phyloP scores from a whole-genome alignment of 257 asterid genomes.

The Scutellaria minor region DNA sequence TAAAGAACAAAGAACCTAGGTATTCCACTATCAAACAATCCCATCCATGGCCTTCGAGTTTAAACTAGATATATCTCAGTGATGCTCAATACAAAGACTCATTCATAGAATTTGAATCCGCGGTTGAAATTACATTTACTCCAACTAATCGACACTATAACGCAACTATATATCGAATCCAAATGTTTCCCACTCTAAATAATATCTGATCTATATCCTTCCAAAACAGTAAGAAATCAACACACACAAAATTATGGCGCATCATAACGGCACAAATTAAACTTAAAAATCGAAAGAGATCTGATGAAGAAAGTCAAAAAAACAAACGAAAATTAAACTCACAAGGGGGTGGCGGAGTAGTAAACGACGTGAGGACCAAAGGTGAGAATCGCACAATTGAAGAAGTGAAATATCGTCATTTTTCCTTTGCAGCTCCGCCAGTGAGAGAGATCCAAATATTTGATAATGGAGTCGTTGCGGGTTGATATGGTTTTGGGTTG shows the following conservation, averaged over 20 bases:
- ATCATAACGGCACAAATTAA: background rate
- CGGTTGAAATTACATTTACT: background rate
- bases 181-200: background rate
- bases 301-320: slow-evolving; percentile 16
- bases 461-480: slow-evolving; percentile 28
- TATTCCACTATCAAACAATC: slow-evolving; percentile 22
- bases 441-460: slow-evolving; percentile 36
- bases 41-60: background rate
- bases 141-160: background rate
- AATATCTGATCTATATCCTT: slow-evolving; percentile 8
- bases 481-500: slow-evolving; percentile 11
- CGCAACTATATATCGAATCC: slow-evolving; percentile 9
- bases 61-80: slow-evolving; percentile 10
- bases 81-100: slow-evolving; percentile 17
- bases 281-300: slow-evolving; percentile 34
- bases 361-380: slow-evolving; percentile 99
- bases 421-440: slow-evolving; percentile 28
- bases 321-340: slow-evolving; percentile 27
- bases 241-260: background rate
- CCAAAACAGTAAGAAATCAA: background rate
- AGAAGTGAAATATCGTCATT: slow-evolving; percentile 92
- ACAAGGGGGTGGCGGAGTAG: slow-evolving; percentile 98
- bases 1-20: background rate
- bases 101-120: slow-evolving; percentile 12
- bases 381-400: slow-evolving; percentile 96